Percentiles rank a stretch among this genome's conserved stretches.
These are phyloP conservation scores for Ophiocordyceps robertsii DNA, from an alignment of 2,329 filamentous ascomycete species.

Conservation along the genomic window DNA sequence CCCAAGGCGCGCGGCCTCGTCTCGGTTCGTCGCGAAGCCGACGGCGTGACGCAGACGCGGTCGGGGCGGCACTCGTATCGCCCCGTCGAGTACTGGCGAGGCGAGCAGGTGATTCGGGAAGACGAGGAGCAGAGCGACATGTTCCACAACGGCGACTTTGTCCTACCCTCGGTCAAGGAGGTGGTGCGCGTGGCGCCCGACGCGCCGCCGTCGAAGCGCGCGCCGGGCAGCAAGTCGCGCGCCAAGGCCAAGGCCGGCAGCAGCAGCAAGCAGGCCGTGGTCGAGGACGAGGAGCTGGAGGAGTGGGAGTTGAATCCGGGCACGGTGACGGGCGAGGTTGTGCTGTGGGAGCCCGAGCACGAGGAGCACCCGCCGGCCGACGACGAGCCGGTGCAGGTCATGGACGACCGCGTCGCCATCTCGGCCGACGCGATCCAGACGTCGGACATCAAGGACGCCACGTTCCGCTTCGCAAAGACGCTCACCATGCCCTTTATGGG, in stretches of 20 bases:
- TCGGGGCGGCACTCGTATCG: slow-evolving; percentile 67
- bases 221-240: slow-evolving; percentile 14
- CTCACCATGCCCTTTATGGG: slow-evolving; percentile 77
- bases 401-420: slow-evolving; percentile 43
- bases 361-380: slow-evolving; percentile 38
- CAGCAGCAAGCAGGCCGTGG: slow-evolving; percentile 18
- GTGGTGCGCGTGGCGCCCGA: slow-evolving; percentile 60
- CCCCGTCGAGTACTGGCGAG: slow-evolving; percentile 76
- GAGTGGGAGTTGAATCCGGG: slow-evolving; percentile 61
- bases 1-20: slow-evolving; percentile 41
- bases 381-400: slow-evolving; percentile 40
- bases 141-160: slow-evolving; percentile 31
- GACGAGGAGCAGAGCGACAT: slow-evolving; percentile 40
- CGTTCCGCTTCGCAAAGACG: slow-evolving; percentile 83
- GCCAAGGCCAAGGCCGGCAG: slow-evolving; percentile 15
- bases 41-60: slow-evolving; percentile 47
- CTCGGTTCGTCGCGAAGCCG: slow-evolving; percentile 33
- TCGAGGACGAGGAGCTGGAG: slow-evolving; percentile 43
- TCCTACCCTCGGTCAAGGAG: slow-evolving; percentile 61
- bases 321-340: slow-evolving; percentile 47
- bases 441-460: slow-evolving; percentile 46
- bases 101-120: slow-evolving; percentile 63
- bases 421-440: slow-evolving; percentile 42
- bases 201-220: slow-evolving; percentile 17
- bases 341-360: slow-evolving; percentile 47